A percentile compares a stretch with the other conserved stretches of the same genome.
These are phyloP conservation scores for Corylus avellana DNA, from an alignment of 306 rosid species.

Conservation along the genomic window DNA sequence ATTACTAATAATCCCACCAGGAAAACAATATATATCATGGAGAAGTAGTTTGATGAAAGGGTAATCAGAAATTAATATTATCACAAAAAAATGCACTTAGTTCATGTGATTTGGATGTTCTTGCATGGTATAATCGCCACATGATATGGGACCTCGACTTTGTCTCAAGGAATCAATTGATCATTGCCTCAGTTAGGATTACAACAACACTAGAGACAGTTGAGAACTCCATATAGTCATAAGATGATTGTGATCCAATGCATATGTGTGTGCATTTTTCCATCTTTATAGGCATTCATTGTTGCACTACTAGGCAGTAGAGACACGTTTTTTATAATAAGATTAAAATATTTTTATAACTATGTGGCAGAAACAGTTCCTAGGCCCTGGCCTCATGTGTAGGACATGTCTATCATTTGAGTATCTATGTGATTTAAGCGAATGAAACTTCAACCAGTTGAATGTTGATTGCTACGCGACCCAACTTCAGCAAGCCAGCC, in stretches of 20 bases:
- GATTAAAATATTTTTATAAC: not conserved
- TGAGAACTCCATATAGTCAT: not conserved
- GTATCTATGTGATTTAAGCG: not conserved
- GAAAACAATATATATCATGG: not conserved
- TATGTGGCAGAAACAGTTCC: not conserved
- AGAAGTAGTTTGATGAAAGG: not conserved
- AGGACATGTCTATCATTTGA: not conserved
- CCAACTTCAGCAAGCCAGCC: not conserved
- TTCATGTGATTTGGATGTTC: not conserved
- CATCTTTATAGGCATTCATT: not conserved
- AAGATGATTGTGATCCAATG: not conserved
- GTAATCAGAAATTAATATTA: not conserved
- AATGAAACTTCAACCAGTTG: not conserved
- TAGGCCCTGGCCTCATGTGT: not conserved
- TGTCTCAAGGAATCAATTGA: not conserved
- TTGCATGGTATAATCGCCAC: not conserved
- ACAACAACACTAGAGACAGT: not conserved
- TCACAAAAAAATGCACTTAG: not conserved
- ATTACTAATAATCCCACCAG: not conserved
- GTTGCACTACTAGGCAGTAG: not conserved
- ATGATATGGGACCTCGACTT: not conserved
- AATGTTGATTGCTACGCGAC: not conserved
- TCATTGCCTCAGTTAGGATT: not conserved
- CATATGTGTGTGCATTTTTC: not conserved
- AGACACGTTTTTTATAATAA: not conserved